A percentile compares a stretch with the other conserved stretches of the same genome.
Conservation (phyloP, 129 eudicot species). For the Smallanthus sonchifolius region DNA sequence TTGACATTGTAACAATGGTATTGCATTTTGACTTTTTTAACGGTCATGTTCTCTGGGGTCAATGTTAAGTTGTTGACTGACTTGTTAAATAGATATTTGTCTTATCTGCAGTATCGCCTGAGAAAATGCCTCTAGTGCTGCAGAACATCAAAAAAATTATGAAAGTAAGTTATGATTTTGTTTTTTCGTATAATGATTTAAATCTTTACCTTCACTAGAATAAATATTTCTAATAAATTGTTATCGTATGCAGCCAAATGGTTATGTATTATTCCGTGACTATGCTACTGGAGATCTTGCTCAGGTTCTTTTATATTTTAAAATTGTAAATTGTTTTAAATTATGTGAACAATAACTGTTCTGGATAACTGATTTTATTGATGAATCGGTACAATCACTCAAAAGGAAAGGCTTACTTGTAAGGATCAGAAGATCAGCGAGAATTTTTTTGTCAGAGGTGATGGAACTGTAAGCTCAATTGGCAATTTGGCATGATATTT, state of each 20-base stretch:
- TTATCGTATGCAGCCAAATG: constrained; percentile 69
- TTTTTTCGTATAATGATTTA: neutral
- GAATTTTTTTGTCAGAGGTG: constrained; percentile 95
- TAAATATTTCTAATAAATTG: neutral
- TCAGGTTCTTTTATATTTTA: constrained; percentile 50
- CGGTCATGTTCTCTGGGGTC: neutral
- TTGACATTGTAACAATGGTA: constrained; percentile 98
- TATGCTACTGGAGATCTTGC: constrained; percentile 99
- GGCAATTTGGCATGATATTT: neutral
- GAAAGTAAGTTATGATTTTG: constrained; percentile 47
- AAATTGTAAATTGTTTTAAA: neutral
- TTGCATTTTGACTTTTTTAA: neutral
- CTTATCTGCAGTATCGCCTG: constrained; percentile 96
- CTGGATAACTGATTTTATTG: neutral
- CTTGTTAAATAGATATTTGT: constrained; percentile 85
- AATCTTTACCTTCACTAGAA: neutral
- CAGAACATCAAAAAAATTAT: constrained; percentile 68
- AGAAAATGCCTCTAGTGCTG: constrained; percentile 73
- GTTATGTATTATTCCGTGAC: constrained; percentile 74
- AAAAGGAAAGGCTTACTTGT: constrained; percentile 72
- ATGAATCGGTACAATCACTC: constrained; percentile 8
- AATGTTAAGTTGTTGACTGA: constrained; percentile 40
- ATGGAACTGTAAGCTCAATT: constrained; percentile 84
- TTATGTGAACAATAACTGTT: neutral
- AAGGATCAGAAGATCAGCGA: constrained; percentile 97